Base-by-base conservation (phyloP, 108 stramenopile genomes). In the Nitzschia sp. region DNA sequence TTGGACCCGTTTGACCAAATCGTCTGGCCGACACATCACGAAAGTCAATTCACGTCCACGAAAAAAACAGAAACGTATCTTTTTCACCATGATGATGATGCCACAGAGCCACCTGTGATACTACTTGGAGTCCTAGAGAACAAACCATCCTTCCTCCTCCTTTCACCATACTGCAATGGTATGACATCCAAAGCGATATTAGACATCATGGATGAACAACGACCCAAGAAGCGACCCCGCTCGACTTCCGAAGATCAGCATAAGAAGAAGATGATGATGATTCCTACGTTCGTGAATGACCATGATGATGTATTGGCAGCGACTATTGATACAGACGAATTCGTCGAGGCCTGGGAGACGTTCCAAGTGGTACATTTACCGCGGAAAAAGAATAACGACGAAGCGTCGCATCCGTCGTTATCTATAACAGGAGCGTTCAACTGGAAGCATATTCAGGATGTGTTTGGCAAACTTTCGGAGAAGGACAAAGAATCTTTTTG, bases 401-500 rank as follows among this genome's bases (percentile, higher is more conserved):
- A 41, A 41, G 38, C 38, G 38, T 53, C 52, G n/a, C n/a, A n/a
- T n/a, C n/a, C 52, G 9, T n/a, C 52, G 52, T 53, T 16, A 19
- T 13, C 25, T 30, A 26, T 13, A 31, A 29, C 22, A 57, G 25
- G 11, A 25, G 3, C 29, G 27, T 53, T 55, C 38, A 21, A 34
- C 1, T 74, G 73, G 65, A 59, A 66, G 25, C 55, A 74, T 41
- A 9, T 74, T 3, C 22, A 57, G 16, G 46, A 36, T 6, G 53
- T 91, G 1, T 91, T 71, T 53, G 61, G 66, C 17, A 72, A 69
- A 23, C 72, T 91, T 11, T 69, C 63, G 30, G 71, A 58, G 3
- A 47, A 76, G 41, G 90, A 91, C 50, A 68, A 76, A 66, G 58
- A 48, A 21, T 85, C 90, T 17, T 91, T 85, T 83, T 91, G 90